Percentiles rank a stretch among this genome's conserved stretches.
Evolutionary conservation across 371 early-diverging fungal genomes (phyloP).

Genomic region (Thermomucor indicae-seudaticae): DNA sequence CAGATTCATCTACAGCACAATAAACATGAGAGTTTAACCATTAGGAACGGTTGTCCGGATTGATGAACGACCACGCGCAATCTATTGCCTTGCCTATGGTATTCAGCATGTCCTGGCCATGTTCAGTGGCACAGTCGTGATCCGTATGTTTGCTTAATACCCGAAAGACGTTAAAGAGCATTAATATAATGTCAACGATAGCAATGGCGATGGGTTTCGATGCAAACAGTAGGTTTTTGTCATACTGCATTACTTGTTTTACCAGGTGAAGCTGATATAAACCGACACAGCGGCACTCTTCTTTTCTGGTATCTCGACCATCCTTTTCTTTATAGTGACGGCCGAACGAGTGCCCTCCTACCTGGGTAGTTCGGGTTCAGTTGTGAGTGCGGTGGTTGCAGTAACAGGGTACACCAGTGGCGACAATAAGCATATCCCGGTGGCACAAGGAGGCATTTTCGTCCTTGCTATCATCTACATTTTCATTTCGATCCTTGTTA

Average conservation of each 20-base stretch:
- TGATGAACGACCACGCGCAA: slow-evolving; percentile 43
- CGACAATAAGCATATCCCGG: slow-evolving; percentile 20
- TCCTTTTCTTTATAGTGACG: slow-evolving; percentile 51
- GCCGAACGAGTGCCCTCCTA: slow-evolving; percentile 58
- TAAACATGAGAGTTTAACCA: too few relatives aligned
- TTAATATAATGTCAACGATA: neutral
- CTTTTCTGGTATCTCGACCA: slow-evolving; percentile 56
- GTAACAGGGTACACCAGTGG: slow-evolving; percentile 40
- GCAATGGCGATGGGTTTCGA: slow-evolving; percentile 54
- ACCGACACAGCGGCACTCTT: slow-evolving; percentile 44
- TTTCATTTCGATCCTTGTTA: slow-evolving; percentile 38
- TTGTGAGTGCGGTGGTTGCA: slow-evolving; percentile 47
- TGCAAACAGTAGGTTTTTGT: slow-evolving; percentile 38
- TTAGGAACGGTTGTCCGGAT: slow-evolving; percentile 29
- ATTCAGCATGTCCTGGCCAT: slow-evolving; percentile 56
- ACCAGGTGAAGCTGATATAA: neutral
- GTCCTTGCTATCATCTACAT: slow-evolving; percentile 46
- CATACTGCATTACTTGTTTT: neutral
- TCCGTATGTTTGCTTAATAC: slow-evolving; percentile 4
- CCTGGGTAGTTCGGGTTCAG: slow-evolving; percentile 55
- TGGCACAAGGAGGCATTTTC: slow-evolving; percentile 54
- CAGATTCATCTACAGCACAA: too few relatives aligned
- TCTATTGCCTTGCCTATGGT: slow-evolving; percentile 41
- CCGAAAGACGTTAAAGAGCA: slow-evolving; percentile 5
- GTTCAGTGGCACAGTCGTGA: slow-evolving; percentile 58